These are phyloP conservation scores for Monosporascus sp. DNA, from an alignment of 2,329 filamentous ascomycete genomes.

Conservation along the genomic window DNA sequence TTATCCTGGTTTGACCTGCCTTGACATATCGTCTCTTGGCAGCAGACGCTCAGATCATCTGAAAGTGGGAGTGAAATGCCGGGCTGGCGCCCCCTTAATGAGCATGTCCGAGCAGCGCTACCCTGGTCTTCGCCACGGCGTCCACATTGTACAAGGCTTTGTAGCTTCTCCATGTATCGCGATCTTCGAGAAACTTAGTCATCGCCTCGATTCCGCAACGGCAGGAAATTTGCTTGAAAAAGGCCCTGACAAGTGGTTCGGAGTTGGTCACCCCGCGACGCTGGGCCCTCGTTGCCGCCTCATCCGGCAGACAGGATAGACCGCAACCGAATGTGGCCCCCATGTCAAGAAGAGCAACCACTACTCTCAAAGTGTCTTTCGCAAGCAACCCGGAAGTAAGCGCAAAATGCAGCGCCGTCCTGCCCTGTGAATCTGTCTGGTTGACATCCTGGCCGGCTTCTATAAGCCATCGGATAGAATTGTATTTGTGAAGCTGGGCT, in stretches of 20 bases:
- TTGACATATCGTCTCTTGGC: too few relatives aligned
- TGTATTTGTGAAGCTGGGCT: background rate
- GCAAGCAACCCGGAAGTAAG: background rate
- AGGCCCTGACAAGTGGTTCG: background rate
- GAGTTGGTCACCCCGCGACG: background rate
- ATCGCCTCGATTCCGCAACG: background rate
- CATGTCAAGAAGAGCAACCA: background rate
- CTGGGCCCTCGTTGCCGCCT: background rate
- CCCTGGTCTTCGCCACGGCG: background rate
- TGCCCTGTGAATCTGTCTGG: background rate
- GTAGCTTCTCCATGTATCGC: background rate
- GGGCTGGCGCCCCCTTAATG: background rate
- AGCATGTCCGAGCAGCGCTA: background rate
- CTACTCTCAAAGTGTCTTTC: background rate
- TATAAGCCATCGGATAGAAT: background rate
- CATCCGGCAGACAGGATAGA: background rate
- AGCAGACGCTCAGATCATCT: too few relatives aligned
- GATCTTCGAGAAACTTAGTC: background rate
- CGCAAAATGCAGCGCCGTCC: background rate
- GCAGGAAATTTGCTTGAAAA: background rate
- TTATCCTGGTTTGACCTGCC: too few relatives aligned
- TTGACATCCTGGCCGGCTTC: background rate
- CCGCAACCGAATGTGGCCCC: background rate
- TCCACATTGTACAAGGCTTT: background rate
- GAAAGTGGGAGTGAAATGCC: background rate